Percentiles rank a stretch among this genome's conserved stretches.
Evolutionary conservation across 257 asterid species (phyloP).

Genomic region (Eustoma russellianum): DNA sequence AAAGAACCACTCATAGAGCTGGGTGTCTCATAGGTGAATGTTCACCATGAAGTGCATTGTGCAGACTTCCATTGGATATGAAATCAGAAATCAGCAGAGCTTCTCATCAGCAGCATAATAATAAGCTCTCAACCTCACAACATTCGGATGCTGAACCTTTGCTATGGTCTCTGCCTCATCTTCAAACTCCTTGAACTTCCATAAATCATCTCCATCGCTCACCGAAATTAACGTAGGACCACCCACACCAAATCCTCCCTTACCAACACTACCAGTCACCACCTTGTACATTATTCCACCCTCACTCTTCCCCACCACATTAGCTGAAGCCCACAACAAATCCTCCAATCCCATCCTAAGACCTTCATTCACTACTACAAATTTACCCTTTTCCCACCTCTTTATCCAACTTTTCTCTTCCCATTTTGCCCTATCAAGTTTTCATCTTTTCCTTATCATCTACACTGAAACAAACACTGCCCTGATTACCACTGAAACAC

Average conservation of each 20-base stretch:
- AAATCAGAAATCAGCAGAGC: constrained; percentile 68
- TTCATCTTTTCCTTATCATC: constrained; percentile 52
- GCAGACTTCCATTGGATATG: constrained; percentile 69
- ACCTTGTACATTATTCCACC: constrained; percentile 89
- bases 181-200: constrained; percentile 81
- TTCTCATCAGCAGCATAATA: constrained; percentile 90
- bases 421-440: constrained; percentile 25
- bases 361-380: constrained; percentile 59
- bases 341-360: constrained; percentile 81
- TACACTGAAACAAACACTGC: constrained; percentile 45
- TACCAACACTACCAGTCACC: constrained; percentile 57
- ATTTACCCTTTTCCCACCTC: constrained; percentile 56
- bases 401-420: constrained; percentile 28
- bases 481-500: constrained; percentile 43
- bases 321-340: constrained; percentile 92
- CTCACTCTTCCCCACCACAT: constrained; percentile 85
- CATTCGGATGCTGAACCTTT: constrained; percentile 66
- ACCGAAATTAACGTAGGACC: constrained; percentile 22
- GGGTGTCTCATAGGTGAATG: too few species aligned
- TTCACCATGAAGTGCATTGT: constrained; percentile 73
- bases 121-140: constrained; percentile 78
- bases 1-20: too few species aligned
- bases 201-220: constrained; percentile 60
- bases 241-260: constrained; percentile 27
- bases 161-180: constrained; percentile 74